phyloP scores from a whole-genome alignment of 352 stramenopile genomes.

The Pythium insidiosum region DNA sequence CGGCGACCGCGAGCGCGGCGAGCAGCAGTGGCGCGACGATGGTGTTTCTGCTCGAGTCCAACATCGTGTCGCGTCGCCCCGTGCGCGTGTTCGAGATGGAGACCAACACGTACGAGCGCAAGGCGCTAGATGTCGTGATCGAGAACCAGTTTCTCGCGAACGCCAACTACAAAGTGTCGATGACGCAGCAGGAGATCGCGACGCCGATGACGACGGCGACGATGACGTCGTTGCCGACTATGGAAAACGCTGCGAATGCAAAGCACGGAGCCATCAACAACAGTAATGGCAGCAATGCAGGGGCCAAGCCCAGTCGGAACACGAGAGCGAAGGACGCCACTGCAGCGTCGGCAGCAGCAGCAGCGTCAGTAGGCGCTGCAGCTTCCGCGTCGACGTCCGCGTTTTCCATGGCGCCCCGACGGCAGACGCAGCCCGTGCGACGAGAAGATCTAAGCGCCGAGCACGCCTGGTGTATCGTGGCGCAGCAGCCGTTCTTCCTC shows the following conservation, averaged over 20 bases:
- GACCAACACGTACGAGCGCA: slow-evolving; percentile 71
- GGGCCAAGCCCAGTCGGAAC: too few relatives aligned
- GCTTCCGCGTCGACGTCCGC: too few relatives aligned
- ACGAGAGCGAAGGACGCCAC: too few relatives aligned
- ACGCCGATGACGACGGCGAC: slow-evolving; percentile 4
- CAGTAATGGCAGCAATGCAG: neutral
- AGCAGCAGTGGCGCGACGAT: slow-evolving; percentile 59
- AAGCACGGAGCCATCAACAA: neutral
- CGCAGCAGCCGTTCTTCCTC: slow-evolving; percentile 69
- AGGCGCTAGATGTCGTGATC: slow-evolving; percentile 65
- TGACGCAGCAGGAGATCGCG: too few relatives aligned
- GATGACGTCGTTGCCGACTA: too few relatives aligned
- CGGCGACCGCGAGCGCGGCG: too few relatives aligned
- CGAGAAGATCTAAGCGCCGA: slow-evolving; percentile 16
- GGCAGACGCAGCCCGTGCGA: slow-evolving; percentile 2
- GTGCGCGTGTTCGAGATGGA: slow-evolving; percentile 80
- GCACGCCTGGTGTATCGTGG: slow-evolving; percentile 50
- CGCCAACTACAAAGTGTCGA: slow-evolving; percentile 62
- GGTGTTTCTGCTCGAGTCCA: slow-evolving; percentile 86
- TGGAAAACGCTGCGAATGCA: neutral
- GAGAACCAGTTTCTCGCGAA: slow-evolving; percentile 82
- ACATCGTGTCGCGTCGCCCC: slow-evolving; percentile 68
- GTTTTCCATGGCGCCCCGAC: too few relatives aligned
- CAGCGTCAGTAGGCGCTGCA: too few relatives aligned
- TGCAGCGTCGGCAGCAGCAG: too few relatives aligned